These are phyloP conservation scores for Gossypium anomalum DNA, from an alignment of 345 rosid genomes.

Conservation along the genomic window DNA sequence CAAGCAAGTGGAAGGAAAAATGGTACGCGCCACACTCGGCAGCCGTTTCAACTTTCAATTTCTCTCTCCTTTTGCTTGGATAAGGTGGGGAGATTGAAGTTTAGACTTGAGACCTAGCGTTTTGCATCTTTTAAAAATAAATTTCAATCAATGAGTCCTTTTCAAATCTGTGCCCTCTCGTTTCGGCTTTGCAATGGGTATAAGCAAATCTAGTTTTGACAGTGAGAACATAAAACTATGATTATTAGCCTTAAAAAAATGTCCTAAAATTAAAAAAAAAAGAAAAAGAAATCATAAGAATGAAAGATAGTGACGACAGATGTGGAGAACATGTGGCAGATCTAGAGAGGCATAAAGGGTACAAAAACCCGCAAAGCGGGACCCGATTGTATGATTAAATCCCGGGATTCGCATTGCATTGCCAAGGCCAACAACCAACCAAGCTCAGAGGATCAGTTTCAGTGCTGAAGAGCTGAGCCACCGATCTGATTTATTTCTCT, in stretches of 20 bases:
- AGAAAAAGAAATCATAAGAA: background rate
- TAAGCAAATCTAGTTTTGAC: no score
- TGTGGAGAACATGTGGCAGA: slow-evolving; percentile 21
- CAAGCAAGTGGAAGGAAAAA: background rate
- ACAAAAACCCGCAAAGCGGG: background rate
- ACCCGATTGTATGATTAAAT: slow-evolving; percentile 1
- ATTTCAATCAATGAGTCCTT: background rate
- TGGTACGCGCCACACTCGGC: slow-evolving; percentile 1
- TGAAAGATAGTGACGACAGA: background rate
- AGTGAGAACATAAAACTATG: no score
- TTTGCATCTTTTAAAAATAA: background rate
- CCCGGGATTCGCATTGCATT: background rate
- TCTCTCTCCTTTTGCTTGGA: slow-evolving; percentile 4
- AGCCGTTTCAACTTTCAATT: background rate
- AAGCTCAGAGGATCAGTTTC: background rate
- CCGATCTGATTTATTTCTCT: slow-evolving; percentile 27
- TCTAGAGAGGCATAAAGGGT: slow-evolving; percentile 14
- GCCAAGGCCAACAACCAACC: background rate
- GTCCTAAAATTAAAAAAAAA: background rate
- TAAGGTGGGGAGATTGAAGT: background rate
- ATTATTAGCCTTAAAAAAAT: background rate
- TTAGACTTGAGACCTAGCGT: background rate
- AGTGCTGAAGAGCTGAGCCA: slow-evolving; percentile 6
- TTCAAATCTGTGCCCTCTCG: background rate
- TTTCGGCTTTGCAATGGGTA: background rate